phyloP scores from a whole-genome alignment of 352 stramenopile genomes.

The Pythium folliculosum region DNA sequence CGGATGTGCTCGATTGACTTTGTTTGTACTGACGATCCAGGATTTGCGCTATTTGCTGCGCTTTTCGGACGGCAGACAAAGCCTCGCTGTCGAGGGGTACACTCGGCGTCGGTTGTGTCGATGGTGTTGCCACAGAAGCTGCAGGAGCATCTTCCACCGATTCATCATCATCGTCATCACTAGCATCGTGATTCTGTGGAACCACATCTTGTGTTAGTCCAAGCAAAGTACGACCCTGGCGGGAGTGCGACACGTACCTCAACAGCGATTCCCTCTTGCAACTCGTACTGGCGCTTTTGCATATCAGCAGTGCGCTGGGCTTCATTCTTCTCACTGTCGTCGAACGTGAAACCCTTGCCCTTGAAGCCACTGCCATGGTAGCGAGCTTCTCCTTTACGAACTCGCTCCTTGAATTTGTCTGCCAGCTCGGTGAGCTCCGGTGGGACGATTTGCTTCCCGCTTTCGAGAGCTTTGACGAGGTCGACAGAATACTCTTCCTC shows the following conservation, averaged over 20 bases:
- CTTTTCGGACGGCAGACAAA: constrained; percentile 76
- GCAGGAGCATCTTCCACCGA: constrained; percentile 25
- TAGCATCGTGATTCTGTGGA: constrained; percentile 43
- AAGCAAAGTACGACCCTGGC: too few species aligned
- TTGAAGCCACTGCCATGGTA: constrained; percentile 97
- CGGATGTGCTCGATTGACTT: constrained; percentile 38
- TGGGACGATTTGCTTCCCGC: constrained; percentile 75
- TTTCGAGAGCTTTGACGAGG: constrained; percentile 96
- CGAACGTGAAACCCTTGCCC: constrained; percentile 98
- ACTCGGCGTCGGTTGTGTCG: constrained; percentile 13
- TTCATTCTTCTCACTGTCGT: constrained; percentile 97
- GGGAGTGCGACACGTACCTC: constrained; percentile 40
- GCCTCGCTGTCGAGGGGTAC: constrained; percentile 52
- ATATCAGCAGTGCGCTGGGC: constrained; percentile 92
- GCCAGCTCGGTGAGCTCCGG: constrained; percentile 91
- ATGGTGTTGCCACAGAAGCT: constrained; percentile 9
- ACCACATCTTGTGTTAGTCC: too few species aligned
- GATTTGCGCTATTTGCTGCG: constrained; percentile 85
- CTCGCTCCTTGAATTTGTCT: constrained; percentile 93
- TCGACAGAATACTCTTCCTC: constrained; percentile 98
- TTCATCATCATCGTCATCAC: constrained; percentile 54
- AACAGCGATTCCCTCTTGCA: constrained; percentile 82
- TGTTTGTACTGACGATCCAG: constrained; percentile 79
- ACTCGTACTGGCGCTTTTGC: constrained; percentile 90
- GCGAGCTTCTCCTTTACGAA: constrained; percentile 89